Percentiles rank a stretch among this genome's conserved stretches.
phyloP scores from a whole-genome alignment of 2,329 filamentous ascomycete genomes.

The Epichloe sp. region DNA sequence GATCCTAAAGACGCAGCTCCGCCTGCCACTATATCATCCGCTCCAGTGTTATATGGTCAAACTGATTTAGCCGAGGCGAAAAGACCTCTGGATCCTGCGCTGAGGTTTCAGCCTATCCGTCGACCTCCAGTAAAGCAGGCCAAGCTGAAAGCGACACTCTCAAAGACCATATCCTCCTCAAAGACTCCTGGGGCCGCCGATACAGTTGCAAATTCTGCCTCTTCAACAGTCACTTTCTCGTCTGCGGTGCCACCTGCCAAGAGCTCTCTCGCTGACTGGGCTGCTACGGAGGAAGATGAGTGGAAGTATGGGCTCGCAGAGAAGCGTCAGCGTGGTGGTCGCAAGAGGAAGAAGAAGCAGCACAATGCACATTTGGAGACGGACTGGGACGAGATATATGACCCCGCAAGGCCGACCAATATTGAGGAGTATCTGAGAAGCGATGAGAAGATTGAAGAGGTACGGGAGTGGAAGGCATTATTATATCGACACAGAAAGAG shows the following conservation, averaged over 20 bases:
- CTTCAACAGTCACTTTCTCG: slow-evolving; percentile 17
- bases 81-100: slow-evolving; percentile 46
- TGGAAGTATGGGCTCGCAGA: slow-evolving; percentile 52
- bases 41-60: slow-evolving; percentile 58
- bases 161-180: slow-evolving; percentile 26
- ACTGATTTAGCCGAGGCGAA: slow-evolving; percentile 39
- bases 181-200: slow-evolving; percentile 12
- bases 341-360: slow-evolving; percentile 62
- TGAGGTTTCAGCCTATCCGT: slow-evolving; percentile 80
- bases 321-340: slow-evolving; percentile 62
- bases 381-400: slow-evolving; percentile 91
- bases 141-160: slow-evolving; percentile 48
- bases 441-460: slow-evolving; percentile 69
- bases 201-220: not conserved
- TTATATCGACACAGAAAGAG: slow-evolving; percentile 55
- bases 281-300: slow-evolving; percentile 64
- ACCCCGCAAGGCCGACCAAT: slow-evolving; percentile 68
- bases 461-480: slow-evolving; percentile 73
- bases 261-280: slow-evolving; percentile 70
- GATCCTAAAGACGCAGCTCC: slow-evolving; percentile 39
- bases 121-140: slow-evolving; percentile 50
- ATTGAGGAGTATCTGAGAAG: slow-evolving; percentile 75
- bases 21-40: slow-evolving; percentile 59
- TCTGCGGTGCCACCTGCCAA: slow-evolving; percentile 34
- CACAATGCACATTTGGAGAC: slow-evolving; percentile 42